These are phyloP conservation scores for Posidonia australis DNA, from an alignment of 106 monocot species.

Conservation along the genomic window DNA sequence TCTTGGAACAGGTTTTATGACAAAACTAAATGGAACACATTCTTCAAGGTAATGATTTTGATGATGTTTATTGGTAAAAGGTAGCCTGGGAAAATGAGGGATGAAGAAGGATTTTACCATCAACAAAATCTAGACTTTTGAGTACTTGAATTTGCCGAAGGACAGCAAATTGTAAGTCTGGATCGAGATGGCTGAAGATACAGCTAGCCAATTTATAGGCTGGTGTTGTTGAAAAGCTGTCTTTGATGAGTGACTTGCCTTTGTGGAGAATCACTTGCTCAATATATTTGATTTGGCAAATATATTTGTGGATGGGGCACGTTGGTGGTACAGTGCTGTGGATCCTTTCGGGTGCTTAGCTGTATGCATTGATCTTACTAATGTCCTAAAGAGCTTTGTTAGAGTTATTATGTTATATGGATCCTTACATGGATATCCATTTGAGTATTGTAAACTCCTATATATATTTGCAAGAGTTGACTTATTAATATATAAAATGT, in stretches of 20 bases:
- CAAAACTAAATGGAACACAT: neutral
- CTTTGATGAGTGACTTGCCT: conserved; percentile 44
- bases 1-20: conserved; percentile 39
- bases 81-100: conserved; percentile 69
- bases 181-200: conserved; percentile 69
- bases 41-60: neutral
- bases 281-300: conserved; percentile 79
- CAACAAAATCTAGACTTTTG: conserved; percentile 91
- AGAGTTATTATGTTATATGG: too few relatives aligned
- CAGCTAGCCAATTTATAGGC: conserved; percentile 83
- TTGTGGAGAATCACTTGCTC: conserved; percentile 65
- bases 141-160: conserved; percentile 72
- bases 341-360: conserved; percentile 92
- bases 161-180: conserved; percentile 62
- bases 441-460: too few relatives aligned
- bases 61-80: conserved; percentile 20
- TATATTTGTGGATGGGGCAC: conserved; percentile 59
- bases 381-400: conserved; percentile 54
- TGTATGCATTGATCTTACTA: conserved; percentile 66
- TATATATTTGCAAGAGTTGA: too few relatives aligned
- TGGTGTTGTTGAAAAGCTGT: conserved; percentile 69
- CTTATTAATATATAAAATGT: too few relatives aligned
- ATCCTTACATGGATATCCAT: too few relatives aligned
- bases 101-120: conserved; percentile 78
- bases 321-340: conserved; percentile 82